Evolutionary conservation across 1,284 basidiomycete species (phyloP).

Genomic region (Cutaneotrichosporon mucoides): DNA sequence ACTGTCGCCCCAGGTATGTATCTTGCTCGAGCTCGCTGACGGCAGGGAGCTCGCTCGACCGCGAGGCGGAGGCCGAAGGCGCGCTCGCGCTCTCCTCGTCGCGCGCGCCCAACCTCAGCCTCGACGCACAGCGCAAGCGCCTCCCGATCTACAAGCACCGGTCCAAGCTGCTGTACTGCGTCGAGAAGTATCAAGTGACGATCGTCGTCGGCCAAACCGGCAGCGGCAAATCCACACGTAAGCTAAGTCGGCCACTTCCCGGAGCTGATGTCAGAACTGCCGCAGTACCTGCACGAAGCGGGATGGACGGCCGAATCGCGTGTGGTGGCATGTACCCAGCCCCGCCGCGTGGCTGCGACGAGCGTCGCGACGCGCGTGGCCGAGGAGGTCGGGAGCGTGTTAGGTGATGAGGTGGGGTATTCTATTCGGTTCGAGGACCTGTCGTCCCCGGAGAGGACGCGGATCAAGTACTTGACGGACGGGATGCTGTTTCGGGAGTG

Average conservation of each 20-base stretch:
- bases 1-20: constrained; percentile 67
- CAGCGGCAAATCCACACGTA: constrained; percentile 95
- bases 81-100: constrained; percentile 64
- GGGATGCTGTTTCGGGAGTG: constrained; percentile 96
- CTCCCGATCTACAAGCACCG: constrained; percentile 87
- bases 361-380: constrained; percentile 89
- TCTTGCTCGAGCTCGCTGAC: background rate
- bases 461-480: constrained; percentile 97
- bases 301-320: constrained; percentile 78
- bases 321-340: constrained; percentile 87
- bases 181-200: constrained; percentile 76
- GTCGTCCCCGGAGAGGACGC: constrained; percentile 70
- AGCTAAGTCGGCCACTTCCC: background rate
- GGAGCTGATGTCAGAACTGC: constrained; percentile 63
- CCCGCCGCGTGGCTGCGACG: constrained; percentile 89
- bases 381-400: constrained; percentile 73
- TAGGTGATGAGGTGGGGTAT: constrained; percentile 97
- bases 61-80: constrained; percentile 70
- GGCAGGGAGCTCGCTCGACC: constrained; percentile 68
- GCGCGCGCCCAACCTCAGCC: constrained; percentile 49
- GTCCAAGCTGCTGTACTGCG: constrained; percentile 72
- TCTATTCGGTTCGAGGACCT: constrained; percentile 97
- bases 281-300: constrained; percentile 86
- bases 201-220: constrained; percentile 93
- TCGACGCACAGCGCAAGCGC: constrained; percentile 69